Base-by-base conservation (phyloP, 2,329 filamentous ascomycete species). In the Epicoccum sorghinum region DNA sequence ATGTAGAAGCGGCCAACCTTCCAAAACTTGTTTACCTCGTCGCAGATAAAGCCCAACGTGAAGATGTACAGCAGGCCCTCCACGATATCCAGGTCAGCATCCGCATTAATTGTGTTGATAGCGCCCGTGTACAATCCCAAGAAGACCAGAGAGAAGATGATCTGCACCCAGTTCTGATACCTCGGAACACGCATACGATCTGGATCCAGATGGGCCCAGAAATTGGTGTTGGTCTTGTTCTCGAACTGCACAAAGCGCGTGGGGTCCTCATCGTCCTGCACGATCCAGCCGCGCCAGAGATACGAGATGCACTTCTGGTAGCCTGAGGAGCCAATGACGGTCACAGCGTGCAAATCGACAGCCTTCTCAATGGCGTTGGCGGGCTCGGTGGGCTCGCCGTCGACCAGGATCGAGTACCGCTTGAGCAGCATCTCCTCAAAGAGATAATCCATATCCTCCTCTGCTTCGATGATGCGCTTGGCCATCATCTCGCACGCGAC, bases 301-400 rank as follows among this genome's bases (percentile, higher is more conserved):
- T 96, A 91, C 58, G 83, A 86, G 67, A 98, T 91, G 71, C 93
- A 98, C 77, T 96, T 96, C 66, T 98, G 95, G 74, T 98, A 99
- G 24, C 95, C 93, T 0, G 91, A 92, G 0, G 90, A 93, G 2
- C 91, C 91, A 58, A 98, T 98, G 42, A 99, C 87, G 12, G 85
- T 83, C 40, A 98, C 80, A 1, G 93, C 91, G 72, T 99, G 95
- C 24, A 98, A 78, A 67, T 99, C 95, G 32, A 98, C 92, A 0
- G 95, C 91, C 68, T 91, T 90, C 75, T 99, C 95, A 55, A 99
- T 87, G 22, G 91, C 95, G 69, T 98, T 99, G 59, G 89, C 83
- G 0, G 93, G 90, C 1, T 82, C 78, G 0, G 91, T 92, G 37
- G 89, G 81, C 60, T 89, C 81, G 37, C 86, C 87, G 59, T 93